phyloP scores from a whole-genome alignment of 768 basidiomycete species.

The Agaricus subrufescens region DNA sequence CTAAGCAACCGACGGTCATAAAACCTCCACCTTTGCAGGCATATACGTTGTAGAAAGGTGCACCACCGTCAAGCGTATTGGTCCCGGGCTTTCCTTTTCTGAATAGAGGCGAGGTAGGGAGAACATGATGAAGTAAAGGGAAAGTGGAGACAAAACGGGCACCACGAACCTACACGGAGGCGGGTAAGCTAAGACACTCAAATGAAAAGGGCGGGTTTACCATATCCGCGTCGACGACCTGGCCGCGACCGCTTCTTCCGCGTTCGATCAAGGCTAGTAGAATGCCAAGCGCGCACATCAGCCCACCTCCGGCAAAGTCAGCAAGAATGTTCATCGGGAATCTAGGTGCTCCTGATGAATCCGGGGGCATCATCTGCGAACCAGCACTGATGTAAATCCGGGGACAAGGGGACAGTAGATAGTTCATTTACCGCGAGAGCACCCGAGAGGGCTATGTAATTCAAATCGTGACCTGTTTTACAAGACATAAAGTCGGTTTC shows the following conservation, averaged over 20 bases:
- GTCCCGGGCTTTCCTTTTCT: conserved; percentile 39
- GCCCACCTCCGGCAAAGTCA: conserved; percentile 80
- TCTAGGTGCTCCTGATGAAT: conserved; percentile 52
- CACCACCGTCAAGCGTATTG: conserved; percentile 69
- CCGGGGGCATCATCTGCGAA: conserved; percentile 58
- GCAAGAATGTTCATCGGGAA: conserved; percentile 76
- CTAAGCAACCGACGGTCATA: conserved; percentile 76
- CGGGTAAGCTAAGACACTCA: background rate
- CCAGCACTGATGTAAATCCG: background rate
- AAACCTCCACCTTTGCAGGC: conserved; percentile 66
- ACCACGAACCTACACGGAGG: conserved; percentile 61
- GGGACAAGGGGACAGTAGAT: background rate
- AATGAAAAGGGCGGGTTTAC: conserved; percentile 27
- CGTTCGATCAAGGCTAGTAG: conserved; percentile 73
- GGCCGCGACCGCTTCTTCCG: conserved; percentile 58
- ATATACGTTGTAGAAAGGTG: conserved; percentile 76
- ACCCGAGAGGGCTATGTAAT: conserved; percentile 79
- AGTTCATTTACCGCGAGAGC: conserved; percentile 50
- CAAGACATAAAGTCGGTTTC: background rate
- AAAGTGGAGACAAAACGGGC: conserved; percentile 74
- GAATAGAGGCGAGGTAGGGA: conserved; percentile 31
- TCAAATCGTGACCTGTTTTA: conserved; percentile 70
- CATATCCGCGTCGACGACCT: conserved; percentile 76
- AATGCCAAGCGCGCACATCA: conserved; percentile 68
- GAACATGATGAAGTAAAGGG: conserved; percentile 48